Evolutionary conservation across 106 monocot genomes (phyloP).

Genomic region (Dendrobium catenatum): DNA sequence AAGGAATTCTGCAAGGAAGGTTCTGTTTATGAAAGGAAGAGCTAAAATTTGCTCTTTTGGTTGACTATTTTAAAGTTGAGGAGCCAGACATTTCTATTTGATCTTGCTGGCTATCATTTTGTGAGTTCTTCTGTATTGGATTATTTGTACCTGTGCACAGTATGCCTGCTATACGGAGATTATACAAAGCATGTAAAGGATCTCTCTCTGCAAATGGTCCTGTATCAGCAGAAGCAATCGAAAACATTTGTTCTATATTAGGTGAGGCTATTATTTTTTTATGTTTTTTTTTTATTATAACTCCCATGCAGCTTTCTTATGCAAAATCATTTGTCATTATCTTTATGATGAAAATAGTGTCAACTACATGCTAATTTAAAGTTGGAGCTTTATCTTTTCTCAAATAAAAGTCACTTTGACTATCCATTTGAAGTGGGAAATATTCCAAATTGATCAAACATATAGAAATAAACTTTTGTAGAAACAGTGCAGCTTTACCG

Average conservation of each 20-base stretch:
- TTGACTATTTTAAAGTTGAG: conserved; percentile 1
- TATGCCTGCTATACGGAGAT: conserved; percentile 48
- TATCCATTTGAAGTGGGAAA: not conserved
- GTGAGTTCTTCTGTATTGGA: not conserved
- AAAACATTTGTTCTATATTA: conserved; percentile 47
- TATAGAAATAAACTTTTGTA: not conserved
- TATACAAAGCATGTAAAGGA: conserved; percentile 50
- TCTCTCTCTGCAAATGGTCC: conserved; percentile 62
- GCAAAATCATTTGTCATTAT: not conserved
- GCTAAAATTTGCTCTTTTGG: not conserved
- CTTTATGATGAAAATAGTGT: not conserved
- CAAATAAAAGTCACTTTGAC: not conserved
- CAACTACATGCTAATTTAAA: not conserved
- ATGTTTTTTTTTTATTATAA: not conserved
- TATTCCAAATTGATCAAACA: not conserved
- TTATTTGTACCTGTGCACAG: conserved; percentile 15
- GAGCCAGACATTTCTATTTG: not conserved
- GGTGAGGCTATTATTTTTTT: conserved; percentile 25
- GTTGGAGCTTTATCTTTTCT: not conserved
- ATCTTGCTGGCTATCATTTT: not conserved
- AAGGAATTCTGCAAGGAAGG: not conserved
- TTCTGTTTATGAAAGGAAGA: conserved; percentile 1
- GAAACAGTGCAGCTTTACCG: not conserved
- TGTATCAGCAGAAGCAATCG: conserved; percentile 51
- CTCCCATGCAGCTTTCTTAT: not conserved